phyloP scores from a whole-genome alignment of 2,329 filamentous ascomycete species.

The Penicillium verrucosum region DNA sequence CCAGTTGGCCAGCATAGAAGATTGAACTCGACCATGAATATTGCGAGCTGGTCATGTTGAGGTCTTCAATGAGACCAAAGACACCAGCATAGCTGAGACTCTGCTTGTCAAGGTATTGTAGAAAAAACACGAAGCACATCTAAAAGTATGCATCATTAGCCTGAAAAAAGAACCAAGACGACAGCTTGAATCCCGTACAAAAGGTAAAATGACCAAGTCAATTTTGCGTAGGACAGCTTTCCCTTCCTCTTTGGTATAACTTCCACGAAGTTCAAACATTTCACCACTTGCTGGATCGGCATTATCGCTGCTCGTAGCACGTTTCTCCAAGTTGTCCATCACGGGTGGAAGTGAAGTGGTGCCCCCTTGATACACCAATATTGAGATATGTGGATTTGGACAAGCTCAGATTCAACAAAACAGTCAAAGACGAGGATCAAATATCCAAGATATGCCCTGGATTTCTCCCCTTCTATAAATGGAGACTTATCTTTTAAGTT shows the following conservation, averaged over 20 bases:
- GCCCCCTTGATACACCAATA: neutral
- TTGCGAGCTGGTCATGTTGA: constrained; percentile 45
- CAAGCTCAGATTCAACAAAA: too few species aligned
- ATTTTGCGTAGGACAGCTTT: constrained; percentile 20
- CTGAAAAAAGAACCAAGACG: neutral
- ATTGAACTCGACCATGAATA: constrained; percentile 49
- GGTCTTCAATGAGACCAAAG: constrained; percentile 46
- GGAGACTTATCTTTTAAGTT: neutral
- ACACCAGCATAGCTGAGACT: constrained; percentile 49
- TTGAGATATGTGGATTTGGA: neutral
- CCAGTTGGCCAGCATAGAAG: constrained; percentile 42
- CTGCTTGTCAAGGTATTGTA: constrained; percentile 47
- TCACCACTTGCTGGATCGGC: neutral
- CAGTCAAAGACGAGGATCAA: neutral
- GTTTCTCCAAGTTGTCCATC: constrained; percentile 6
- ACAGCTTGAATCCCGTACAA: constrained; percentile 8
- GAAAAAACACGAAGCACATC: constrained; percentile 46
- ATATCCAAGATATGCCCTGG: neutral
- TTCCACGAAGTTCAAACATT: constrained; percentile 3
- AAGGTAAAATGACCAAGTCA: constrained; percentile 20
- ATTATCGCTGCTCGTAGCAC: constrained; percentile 7
- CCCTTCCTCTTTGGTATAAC: constrained; percentile 15
- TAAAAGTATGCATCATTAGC: constrained; percentile 10
- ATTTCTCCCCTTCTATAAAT: neutral
- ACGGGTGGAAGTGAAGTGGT: too few species aligned